A percentile compares a stretch with the other conserved stretches of the same genome.
These are phyloP conservation scores for Rhododendron ferrugineum DNA, from an alignment of 148 eudicot species.

Conservation along the genomic window DNA sequence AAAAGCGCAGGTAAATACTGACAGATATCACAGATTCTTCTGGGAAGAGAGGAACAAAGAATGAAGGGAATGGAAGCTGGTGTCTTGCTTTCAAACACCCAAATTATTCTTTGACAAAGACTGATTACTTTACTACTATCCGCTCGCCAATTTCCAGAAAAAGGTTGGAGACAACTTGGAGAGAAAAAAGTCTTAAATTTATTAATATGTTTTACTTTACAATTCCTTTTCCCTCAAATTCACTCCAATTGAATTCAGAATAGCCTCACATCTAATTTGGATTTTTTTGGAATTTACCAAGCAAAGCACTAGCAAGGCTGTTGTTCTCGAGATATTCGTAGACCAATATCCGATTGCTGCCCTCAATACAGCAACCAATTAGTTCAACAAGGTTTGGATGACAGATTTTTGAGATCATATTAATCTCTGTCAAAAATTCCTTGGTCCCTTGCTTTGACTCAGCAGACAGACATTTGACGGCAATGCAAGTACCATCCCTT, in stretches of 20 bases:
- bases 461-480: constrained; percentile 48
- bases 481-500: constrained; percentile 37
- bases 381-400: constrained; percentile 57
- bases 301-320: constrained; percentile 44
- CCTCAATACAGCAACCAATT: constrained; percentile 59
- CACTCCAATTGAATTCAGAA: neutral
- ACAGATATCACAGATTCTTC: neutral
- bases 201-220: neutral
- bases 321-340: constrained; percentile 51
- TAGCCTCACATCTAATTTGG: neutral
- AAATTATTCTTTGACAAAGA: neutral
- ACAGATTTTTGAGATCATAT: constrained; percentile 35
- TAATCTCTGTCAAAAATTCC: constrained; percentile 49
- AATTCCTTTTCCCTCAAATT: neutral
- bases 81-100: neutral
- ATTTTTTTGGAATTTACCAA: constrained; percentile 21
- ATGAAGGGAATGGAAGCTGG: neutral
- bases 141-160: neutral
- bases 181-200: neutral
- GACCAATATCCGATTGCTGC: constrained; percentile 30
- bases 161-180: neutral
- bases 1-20: neutral
- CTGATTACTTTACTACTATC: neutral
- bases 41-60: neutral
- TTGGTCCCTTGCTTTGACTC: constrained; percentile 48